Base-by-base conservation (phyloP, 2,329 filamentous ascomycete genomes). In the Aspergillus persii region DNA sequence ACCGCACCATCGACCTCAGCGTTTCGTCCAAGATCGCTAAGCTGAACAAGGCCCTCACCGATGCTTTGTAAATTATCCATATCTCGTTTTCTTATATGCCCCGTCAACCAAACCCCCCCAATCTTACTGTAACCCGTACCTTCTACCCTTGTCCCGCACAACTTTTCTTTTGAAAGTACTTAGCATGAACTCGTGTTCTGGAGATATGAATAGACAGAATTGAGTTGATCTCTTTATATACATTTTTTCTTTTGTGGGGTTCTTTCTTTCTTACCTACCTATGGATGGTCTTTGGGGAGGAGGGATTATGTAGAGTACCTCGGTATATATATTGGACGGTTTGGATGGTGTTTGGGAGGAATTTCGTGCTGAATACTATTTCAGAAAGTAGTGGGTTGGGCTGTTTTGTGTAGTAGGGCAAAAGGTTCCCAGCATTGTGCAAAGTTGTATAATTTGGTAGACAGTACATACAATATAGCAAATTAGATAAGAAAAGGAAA, bases 31-130 rank as follows among this genome's bases (percentile, higher is more conserved):
- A 94, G 86, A 89, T 99, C 80, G 86, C 91, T 78, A 96, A 92
- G 88, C 91, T 99, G 87, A 99, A 99, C 91, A 99, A 98, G 89
- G 89, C 96, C 78, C 90, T 99, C 76, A 93, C 86, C 71, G 95
- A 99, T 82, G 86, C 89, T 80, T 84, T 99, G 90, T 99, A 96
- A 91, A 92, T 78, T 75, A 69, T 11, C 66, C 67, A 29, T 50
- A 27, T 30, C n/a, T 52, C 30, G 53, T 50, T 57, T 48, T 51
- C 18, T 53, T 55, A 52, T 39, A 52, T 41, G 44, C 57, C 53
- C 54, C 57, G 18, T 23, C 18, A 23, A 52, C 51, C 47, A 54
- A 51, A 15, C 48, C 48, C 41, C 39, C 30, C 36, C 18, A 23
- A 23, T 23, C 18, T 23, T 23, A 23, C 30, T 53, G 39, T 44